Conservation (phyloP, 257 asterid species). For the Ehretia macrophylla region DNA sequence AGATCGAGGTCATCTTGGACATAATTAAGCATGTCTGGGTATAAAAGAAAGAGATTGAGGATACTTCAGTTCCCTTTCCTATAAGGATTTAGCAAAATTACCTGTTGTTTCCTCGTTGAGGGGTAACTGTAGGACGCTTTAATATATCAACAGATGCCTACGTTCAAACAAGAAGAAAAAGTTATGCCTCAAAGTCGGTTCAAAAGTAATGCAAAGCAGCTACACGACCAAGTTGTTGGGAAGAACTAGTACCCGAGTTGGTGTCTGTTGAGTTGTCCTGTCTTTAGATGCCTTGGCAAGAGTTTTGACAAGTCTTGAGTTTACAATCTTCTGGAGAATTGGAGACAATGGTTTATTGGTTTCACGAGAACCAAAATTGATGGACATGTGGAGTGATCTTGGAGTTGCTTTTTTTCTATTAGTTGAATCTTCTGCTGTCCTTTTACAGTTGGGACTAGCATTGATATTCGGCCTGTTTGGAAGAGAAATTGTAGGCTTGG, state of each 20-base stretch:
- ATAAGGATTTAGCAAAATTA: conserved; percentile 4
- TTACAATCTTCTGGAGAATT: conserved; percentile 30
- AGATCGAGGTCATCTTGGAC: too few relatives aligned
- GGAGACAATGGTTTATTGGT: conserved; percentile 39
- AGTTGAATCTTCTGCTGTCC: conserved; percentile 20
- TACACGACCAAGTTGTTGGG: neutral
- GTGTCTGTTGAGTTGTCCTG: conserved; percentile 34
- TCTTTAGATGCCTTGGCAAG: conserved; percentile 43
- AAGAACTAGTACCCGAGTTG: conserved; percentile 37
- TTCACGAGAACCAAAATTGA: conserved; percentile 32
- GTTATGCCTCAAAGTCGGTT: neutral
- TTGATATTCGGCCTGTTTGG: conserved; percentile 29
- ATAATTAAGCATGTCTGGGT: neutral
- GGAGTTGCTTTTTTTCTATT: conserved; percentile 38
- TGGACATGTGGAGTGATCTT: conserved; percentile 61
- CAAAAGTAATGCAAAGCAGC: neutral
- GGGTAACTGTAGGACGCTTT: conserved; percentile 28
- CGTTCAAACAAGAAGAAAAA: neutral
- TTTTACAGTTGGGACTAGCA: conserved; percentile 28
- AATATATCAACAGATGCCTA: conserved; percentile 10
- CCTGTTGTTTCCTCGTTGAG: conserved; percentile 44
- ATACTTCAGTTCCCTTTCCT: neutral
- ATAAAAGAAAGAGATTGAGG: neutral
- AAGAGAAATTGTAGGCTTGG: conserved; percentile 24
- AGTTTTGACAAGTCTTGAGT: conserved; percentile 31